These are phyloP conservation scores for Claviceps maximensis DNA, from an alignment of 2,329 filamentous ascomycete genomes.

Conservation along the genomic window DNA sequence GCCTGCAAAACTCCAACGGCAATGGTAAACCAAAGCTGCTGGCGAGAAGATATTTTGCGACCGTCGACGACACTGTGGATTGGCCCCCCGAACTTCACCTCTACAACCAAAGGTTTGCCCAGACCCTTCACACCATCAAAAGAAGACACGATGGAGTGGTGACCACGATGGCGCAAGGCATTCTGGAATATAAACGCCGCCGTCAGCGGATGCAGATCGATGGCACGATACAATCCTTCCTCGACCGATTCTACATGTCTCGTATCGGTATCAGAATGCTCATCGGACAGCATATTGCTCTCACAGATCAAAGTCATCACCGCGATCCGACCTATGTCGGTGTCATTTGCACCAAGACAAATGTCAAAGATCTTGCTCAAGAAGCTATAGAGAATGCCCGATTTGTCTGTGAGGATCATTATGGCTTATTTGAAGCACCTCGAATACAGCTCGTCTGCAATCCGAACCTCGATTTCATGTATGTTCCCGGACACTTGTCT, in stretches of 20 bases:
- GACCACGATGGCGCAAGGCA: slow-evolving; percentile 94
- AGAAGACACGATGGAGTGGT: slow-evolving; percentile 92
- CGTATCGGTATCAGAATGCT: slow-evolving; percentile 98
- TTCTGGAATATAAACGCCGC: slow-evolving; percentile 94
- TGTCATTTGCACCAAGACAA: slow-evolving; percentile 98
- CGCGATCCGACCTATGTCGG: slow-evolving; percentile 90
- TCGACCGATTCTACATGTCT: slow-evolving; percentile 99
- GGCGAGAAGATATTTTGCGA: slow-evolving; percentile 65
- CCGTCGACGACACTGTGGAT: slow-evolving; percentile 73
- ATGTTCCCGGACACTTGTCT: slow-evolving; percentile 94
- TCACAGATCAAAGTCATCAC: slow-evolving; percentile 84
- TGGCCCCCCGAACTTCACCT: slow-evolving; percentile 93
- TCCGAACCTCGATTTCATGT: slow-evolving; percentile 95
- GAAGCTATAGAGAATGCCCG: slow-evolving; percentile 97
- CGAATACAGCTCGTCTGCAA: slow-evolving; percentile 95
- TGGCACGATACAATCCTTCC: slow-evolving; percentile 90
- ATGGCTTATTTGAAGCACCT: slow-evolving; percentile 90
- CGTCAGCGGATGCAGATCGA: slow-evolving; percentile 97
- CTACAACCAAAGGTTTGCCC: slow-evolving; percentile 84
- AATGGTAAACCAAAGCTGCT: slow-evolving; percentile 37
- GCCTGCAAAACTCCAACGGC: slow-evolving; percentile 27
- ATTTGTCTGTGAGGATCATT: slow-evolving; percentile 99
- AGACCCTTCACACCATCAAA: slow-evolving; percentile 88
- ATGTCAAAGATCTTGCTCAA: slow-evolving; percentile 84
- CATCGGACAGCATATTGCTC: slow-evolving; percentile 93